Evolutionary conservation across 1,284 basidiomycete genomes (phyloP).

Genomic region (Phylloboletellus chloephorus): DNA sequence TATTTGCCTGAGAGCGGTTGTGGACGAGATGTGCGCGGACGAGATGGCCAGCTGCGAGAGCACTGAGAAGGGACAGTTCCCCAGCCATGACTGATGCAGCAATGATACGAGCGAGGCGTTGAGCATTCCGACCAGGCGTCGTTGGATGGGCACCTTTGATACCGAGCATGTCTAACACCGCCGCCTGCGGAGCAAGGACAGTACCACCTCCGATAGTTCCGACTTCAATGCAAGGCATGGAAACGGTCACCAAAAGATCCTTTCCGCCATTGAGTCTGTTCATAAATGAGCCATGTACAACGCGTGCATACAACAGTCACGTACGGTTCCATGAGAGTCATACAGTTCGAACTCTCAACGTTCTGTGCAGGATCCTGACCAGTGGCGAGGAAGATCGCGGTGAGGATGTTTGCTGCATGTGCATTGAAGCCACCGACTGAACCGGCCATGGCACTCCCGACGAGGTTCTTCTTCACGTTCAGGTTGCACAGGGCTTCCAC

Average conservation of each 20-base stretch:
- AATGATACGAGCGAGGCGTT: slow-evolving; percentile 81
- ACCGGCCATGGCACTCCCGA: slow-evolving; percentile 98
- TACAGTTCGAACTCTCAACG: slow-evolving; percentile 97
- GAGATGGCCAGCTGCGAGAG: slow-evolving; percentile 88
- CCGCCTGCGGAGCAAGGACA: slow-evolving; percentile 79
- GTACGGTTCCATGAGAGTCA: slow-evolving; percentile 97
- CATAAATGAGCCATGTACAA: slow-evolving; percentile 11
- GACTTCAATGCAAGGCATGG: slow-evolving; percentile 96
- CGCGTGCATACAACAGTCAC: slow-evolving; percentile 33
- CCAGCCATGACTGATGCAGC: slow-evolving; percentile 92
- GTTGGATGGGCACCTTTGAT: slow-evolving; percentile 81
- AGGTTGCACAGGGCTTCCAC: slow-evolving; percentile 88
- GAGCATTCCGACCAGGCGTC: slow-evolving; percentile 82
- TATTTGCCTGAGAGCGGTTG: slow-evolving; percentile 68
- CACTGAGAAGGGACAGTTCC: slow-evolving; percentile 83
- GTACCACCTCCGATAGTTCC: slow-evolving; percentile 97
- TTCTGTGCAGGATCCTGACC: slow-evolving; percentile 99
- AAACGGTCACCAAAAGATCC: slow-evolving; percentile 87
- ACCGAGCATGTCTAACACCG: slow-evolving; percentile 92
- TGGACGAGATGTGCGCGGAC: slow-evolving; percentile 87
- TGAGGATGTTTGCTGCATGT: slow-evolving; percentile 96
- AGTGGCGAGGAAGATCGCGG: slow-evolving; percentile 92
- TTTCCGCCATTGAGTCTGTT: slow-evolving; percentile 78
- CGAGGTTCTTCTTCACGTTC: slow-evolving; percentile 96
- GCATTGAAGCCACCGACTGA: slow-evolving; percentile 98